These are phyloP conservation scores for Aspergillus fructus DNA, from an alignment of 2,329 filamentous ascomycete genomes.

Conservation along the genomic window DNA sequence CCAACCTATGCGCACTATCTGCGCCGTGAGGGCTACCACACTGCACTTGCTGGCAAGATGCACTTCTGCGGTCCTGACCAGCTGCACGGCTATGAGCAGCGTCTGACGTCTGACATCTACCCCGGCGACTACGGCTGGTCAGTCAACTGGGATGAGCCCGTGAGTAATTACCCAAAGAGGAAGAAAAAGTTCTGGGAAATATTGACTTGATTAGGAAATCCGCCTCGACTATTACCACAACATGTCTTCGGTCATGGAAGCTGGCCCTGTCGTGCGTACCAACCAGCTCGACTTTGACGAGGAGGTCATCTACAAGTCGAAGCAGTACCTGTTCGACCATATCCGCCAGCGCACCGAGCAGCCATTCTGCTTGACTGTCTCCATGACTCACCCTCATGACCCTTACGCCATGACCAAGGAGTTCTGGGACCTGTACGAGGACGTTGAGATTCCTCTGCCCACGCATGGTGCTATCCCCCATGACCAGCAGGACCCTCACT, in stretches of 20 bases:
- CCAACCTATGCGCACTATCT: constrained; percentile 94
- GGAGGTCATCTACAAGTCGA: constrained; percentile 89
- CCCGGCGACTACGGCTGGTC: constrained; percentile 92
- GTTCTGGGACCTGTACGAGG: constrained; percentile 91
- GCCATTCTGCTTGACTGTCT: constrained; percentile 87
- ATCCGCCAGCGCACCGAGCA: constrained; percentile 75
- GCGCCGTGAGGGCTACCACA: constrained; percentile 81
- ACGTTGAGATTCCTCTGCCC: constrained; percentile 80
- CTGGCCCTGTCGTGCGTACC: constrained; percentile 81
- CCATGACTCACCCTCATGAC: constrained; percentile 91
- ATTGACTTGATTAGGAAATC: constrained; percentile 34
- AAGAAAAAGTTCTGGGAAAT: constrained; percentile 1
- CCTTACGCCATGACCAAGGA: constrained; percentile 92
- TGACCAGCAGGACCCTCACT: constrained; percentile 82
- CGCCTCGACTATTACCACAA: constrained; percentile 96
- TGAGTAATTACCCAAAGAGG: constrained; percentile 23
- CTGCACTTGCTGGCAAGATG: constrained; percentile 91
- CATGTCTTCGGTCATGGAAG: constrained; percentile 87
- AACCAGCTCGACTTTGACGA: constrained; percentile 97
- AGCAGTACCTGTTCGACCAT: constrained; percentile 87
- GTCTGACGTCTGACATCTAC: constrained; percentile 93
- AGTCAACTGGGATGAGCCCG: constrained; percentile 92
- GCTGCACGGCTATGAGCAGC: constrained; percentile 88
- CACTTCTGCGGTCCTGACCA: constrained; percentile 90
- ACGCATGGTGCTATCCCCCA: constrained; percentile 70